Evolutionary conservation across 257 asterid genomes (phyloP), one percentile per base, ranked within the genome.

Genomic region (Scutellaria baicalensis): DNA sequence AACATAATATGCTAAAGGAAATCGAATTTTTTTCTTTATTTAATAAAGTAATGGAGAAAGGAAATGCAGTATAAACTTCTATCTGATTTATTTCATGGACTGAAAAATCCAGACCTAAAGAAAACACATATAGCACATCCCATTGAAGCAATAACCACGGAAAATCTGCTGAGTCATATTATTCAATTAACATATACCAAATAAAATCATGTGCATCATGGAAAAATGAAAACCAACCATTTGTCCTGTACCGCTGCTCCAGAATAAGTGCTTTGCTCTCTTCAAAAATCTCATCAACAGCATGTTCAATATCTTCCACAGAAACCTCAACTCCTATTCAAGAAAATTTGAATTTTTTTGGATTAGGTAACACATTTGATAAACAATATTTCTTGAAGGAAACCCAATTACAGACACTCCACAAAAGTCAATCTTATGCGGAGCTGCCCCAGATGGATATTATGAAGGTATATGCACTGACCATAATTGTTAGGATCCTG

Each of bases 241-340:
- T 87, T 59, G 89, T 89, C 14, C 96, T 84, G 77, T 93, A 93
- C 6, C 97, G 92, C 82, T 87, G 91, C 84, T 87, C 96, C 71
- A 87, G 14, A 59, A 93, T 89, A 70, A 52, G 71, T 39, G 84
- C 61, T 73, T 76, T 84, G 14, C 83, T 87, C 80, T 87, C 95
- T 66, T 85, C 94, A 81, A 89, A 87, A 21, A 83, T 80, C 80
- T 85, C 92, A 82, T 86, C 75, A 35, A 80, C 89, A 59, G 89
- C 79, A 21, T 18, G 59, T 69, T 87, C 79, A 63, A 87, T 88
- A 65, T 89, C 96, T 77, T 87, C 87, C 71, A 49, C 59, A 55
- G 95, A 83, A 72, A 89, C 95, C 81, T 93, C 96, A 43, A 91
- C 83, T 55, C 97, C 98, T 91, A 77, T 76, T 43, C 54, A 79